phyloP scores from a whole-genome alignment of 2,329 filamentous ascomycete species.

The Fusarium austroafricanum region DNA sequence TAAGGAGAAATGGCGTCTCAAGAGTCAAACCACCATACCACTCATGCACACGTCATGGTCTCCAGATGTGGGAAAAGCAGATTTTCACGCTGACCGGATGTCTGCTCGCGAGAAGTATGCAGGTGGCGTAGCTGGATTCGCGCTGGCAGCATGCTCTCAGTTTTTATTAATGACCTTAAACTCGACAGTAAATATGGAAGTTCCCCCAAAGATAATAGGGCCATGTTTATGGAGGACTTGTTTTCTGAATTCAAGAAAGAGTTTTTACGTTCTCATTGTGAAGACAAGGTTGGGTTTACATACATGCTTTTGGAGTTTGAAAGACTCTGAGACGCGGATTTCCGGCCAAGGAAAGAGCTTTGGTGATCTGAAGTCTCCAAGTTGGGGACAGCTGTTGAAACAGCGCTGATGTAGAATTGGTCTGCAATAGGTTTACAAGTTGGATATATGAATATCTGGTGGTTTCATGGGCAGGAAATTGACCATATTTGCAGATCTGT shows the following conservation, averaged over 20 bases:
- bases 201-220: accelerated
- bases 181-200: accelerated
- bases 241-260: neutral
- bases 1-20: neutral
- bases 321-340: accelerated
- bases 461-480: too few relatives aligned
- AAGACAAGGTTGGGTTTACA: neutral
- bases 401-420: too few relatives aligned
- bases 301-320: neutral
- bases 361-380: too few relatives aligned
- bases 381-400: too few relatives aligned
- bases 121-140: neutral
- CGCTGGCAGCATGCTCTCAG: neutral
- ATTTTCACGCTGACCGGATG: accelerated
- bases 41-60: neutral
- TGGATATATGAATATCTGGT: too few relatives aligned
- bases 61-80: neutral
- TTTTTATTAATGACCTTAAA: neutral
- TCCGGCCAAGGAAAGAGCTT: neutral
- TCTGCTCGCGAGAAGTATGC: neutral
- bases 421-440: too few relatives aligned
- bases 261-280: neutral
- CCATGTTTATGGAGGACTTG: neutral
- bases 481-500: too few relatives aligned
- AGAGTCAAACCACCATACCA: accelerated